These are phyloP conservation scores for Pichia sp. DNA, from an alignment of 1,139 yeast genomes.

Conservation along the genomic window DNA sequence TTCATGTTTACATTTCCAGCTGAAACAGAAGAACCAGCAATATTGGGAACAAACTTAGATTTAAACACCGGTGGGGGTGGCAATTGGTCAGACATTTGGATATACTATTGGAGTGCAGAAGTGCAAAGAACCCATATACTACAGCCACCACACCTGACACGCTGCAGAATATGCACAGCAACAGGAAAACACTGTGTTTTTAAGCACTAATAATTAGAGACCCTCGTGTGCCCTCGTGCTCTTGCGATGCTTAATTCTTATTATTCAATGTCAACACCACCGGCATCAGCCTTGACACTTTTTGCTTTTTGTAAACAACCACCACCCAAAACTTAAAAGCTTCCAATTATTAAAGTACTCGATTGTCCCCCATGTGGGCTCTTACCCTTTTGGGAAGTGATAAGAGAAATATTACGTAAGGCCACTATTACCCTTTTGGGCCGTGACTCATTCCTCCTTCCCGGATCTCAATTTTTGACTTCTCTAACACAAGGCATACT, in stretches of 20 bases:
- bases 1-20: background rate
- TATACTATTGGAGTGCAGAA: background rate
- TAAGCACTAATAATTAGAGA: background rate
- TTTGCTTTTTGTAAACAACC: background rate
- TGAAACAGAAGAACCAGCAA: slow-evolving; percentile 31
- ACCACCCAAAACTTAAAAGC: too few species aligned
- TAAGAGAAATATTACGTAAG: background rate
- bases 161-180: background rate
- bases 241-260: background rate
- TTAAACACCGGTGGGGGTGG: slow-evolving; percentile 59
- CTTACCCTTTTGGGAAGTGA: background rate
- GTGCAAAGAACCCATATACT: too few species aligned
- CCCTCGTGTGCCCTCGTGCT: background rate
- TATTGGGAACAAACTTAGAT: slow-evolving; percentile 57
- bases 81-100: slow-evolving; percentile 16
- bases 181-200: background rate
- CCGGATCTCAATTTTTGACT: too few species aligned
- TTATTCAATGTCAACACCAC: too few species aligned
- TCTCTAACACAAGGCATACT: background rate
- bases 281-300: background rate
- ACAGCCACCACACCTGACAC: background rate
- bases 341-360: too few species aligned
- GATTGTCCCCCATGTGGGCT: background rate
- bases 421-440: background rate
- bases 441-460: background rate